phyloP scores from a whole-genome alignment of 257 asterid genomes.

The Verbena officinalis region DNA sequence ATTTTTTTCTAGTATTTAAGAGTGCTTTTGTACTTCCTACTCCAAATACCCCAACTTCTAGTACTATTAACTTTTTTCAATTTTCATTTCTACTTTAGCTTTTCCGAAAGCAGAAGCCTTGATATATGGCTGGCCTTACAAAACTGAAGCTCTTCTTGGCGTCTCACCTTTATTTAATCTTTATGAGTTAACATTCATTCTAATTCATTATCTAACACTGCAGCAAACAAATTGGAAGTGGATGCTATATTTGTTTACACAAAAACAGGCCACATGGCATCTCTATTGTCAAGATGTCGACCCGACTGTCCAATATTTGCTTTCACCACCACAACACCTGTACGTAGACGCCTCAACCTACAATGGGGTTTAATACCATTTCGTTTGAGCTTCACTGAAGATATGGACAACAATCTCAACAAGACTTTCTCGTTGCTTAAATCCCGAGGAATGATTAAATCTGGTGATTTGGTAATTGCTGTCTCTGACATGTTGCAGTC shows the following conservation, averaged over 20 bases:
- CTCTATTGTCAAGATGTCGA: slow-evolving; percentile 77
- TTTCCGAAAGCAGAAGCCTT: background rate
- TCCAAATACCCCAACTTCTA: no score
- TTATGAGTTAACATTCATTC: slow-evolving; percentile 19
- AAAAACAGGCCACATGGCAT: slow-evolving; percentile 85
- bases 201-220: slow-evolving; percentile 24
- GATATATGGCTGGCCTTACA: background rate
- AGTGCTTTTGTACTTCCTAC: no score
- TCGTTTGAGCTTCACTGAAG: slow-evolving; percentile 78
- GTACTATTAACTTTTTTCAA: no score
- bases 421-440: slow-evolving; percentile 76
- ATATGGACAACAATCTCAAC: slow-evolving; percentile 87
- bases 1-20: no score
- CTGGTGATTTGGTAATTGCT: slow-evolving; percentile 74
- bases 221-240: slow-evolving; percentile 77
- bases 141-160: background rate
- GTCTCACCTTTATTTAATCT: background rate
- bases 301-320: slow-evolving; percentile 84
- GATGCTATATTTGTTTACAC: slow-evolving; percentile 91
- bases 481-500: slow-evolving; percentile 82
- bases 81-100: no score
- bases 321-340: slow-evolving; percentile 67
- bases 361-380: slow-evolving; percentile 96
- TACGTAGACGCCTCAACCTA: slow-evolving; percentile 75
- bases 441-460: slow-evolving; percentile 79